These are phyloP conservation scores for Wallemia ichthyophaga DNA, from an alignment of 1,284 basidiomycete genomes.

Conservation along the genomic window DNA sequence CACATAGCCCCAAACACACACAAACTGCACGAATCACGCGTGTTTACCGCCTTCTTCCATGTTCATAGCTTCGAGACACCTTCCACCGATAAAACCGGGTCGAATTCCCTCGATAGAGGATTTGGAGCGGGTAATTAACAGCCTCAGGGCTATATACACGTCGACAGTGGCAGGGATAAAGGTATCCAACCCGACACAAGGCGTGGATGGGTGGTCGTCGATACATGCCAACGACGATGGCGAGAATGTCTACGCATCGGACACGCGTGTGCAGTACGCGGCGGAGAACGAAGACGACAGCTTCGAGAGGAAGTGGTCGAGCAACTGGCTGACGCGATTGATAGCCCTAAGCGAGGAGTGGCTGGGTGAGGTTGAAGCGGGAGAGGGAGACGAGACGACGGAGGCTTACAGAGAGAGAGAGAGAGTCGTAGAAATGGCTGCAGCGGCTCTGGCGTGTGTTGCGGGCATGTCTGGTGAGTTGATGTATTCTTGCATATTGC, in stretches of 20 bases:
- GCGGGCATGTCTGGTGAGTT: conserved; percentile 27
- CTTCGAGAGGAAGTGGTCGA: conserved; percentile 34
- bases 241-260: neutral
- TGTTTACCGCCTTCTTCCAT: no score
- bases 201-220: neutral
- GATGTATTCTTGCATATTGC: conserved; percentile 15
- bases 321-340: conserved; percentile 37
- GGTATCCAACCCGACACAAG: neutral
- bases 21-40: no score
- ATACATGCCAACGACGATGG: neutral
- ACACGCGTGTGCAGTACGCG: neutral
- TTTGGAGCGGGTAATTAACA: neutral
- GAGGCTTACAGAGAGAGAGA: no score
- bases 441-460: conserved; percentile 31
- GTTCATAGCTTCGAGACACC: neutral
- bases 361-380: conserved; percentile 11
- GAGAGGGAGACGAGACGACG: conserved; percentile 6
- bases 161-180: neutral
- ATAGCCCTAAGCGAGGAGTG: conserved; percentile 27
- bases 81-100: neutral
- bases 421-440: conserved; percentile 26
- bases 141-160: neutral
- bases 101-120: neutral
- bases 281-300: conserved; percentile 16
- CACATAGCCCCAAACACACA: no score